Percentiles rank a stretch among this genome's conserved stretches.
Evolutionary conservation across 495 filamentous ascomycete species (phyloP).

Genomic region (Aspergillus ellipticus): DNA sequence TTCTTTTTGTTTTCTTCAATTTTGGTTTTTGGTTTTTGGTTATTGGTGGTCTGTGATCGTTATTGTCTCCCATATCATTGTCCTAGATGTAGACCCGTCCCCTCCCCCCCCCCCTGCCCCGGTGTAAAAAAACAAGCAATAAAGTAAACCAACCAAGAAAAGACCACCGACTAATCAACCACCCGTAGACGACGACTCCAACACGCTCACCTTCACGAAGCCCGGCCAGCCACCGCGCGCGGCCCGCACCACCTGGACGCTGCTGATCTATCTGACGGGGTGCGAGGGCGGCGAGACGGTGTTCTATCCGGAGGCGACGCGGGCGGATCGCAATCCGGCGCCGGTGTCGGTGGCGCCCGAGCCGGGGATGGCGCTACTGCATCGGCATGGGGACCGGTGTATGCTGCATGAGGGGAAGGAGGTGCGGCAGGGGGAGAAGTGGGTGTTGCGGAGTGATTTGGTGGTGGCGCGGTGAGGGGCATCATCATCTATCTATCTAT

Average conservation of each 20-base stretch:
- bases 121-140: not conserved
- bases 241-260: constrained; percentile 88
- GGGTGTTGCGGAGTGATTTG: constrained; percentile 86
- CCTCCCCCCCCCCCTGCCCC: not conserved
- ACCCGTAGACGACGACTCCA: constrained; percentile 71
- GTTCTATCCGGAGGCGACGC: constrained; percentile 75
- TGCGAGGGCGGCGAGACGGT: constrained; percentile 84
- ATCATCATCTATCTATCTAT: too few relatives aligned
- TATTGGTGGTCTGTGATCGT: not conserved
- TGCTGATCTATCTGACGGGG: constrained; percentile 82
- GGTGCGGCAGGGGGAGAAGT: constrained; percentile 81
- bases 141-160: not conserved
- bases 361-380: constrained; percentile 78
- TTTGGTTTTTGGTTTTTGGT: not conserved
- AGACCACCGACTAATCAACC: constrained; percentile 3
- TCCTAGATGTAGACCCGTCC: not conserved
- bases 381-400: constrained; percentile 86
- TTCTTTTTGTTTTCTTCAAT: not conserved
- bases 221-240: constrained; percentile 30
- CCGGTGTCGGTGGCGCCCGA: constrained; percentile 67
- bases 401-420: constrained; percentile 85
- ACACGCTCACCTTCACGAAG: constrained; percentile 56
- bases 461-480: constrained; percentile 63
- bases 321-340: constrained; percentile 46
- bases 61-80: not conserved